Conservation (phyloP, 2,329 filamentous ascomycete genomes). For the Acephala macrosclerotiorum region DNA sequence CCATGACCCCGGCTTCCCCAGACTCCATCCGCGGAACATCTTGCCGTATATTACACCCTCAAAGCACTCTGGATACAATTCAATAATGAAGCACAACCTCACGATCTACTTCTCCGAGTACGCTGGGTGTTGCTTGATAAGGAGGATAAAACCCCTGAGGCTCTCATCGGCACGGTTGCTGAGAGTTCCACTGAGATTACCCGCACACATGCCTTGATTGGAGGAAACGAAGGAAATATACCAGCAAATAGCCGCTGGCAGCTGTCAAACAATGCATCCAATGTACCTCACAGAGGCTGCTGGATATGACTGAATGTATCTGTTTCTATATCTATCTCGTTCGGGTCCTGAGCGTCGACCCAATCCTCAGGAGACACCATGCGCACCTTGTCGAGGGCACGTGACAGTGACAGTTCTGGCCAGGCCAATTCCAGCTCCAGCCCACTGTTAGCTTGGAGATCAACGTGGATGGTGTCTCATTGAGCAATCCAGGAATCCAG, state of each 20-base stretch:
- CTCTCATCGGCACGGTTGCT: slow-evolving; percentile 17
- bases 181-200: slow-evolving; percentile 28
- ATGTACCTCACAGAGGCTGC: neutral
- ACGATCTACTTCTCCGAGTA: slow-evolving; percentile 24
- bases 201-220: slow-evolving; percentile 24
- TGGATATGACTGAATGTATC: slow-evolving; percentile 2
- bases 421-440: no score
- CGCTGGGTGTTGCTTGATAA: slow-evolving; percentile 24
- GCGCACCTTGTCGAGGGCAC: neutral
- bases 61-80: neutral
- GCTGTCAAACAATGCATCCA: neutral
- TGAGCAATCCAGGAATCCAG: slow-evolving; percentile 1
- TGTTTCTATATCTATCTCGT: slow-evolving; percentile 8
- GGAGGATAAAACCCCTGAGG: slow-evolving; percentile 28
- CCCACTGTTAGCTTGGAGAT: neutral
- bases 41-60: slow-evolving; percentile 9
- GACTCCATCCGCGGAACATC: neutral
- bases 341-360: neutral
- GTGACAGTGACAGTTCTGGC: neutral
- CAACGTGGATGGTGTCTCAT: slow-evolving; percentile 2
- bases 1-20: slow-evolving; percentile 9
- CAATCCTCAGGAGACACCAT: neutral
- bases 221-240: slow-evolving; percentile 6
- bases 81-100: slow-evolving; percentile 14
- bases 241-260: slow-evolving; percentile 10